phyloP scores from a whole-genome alignment of 305 asterid genomes.

The Euphrasia arctica region DNA sequence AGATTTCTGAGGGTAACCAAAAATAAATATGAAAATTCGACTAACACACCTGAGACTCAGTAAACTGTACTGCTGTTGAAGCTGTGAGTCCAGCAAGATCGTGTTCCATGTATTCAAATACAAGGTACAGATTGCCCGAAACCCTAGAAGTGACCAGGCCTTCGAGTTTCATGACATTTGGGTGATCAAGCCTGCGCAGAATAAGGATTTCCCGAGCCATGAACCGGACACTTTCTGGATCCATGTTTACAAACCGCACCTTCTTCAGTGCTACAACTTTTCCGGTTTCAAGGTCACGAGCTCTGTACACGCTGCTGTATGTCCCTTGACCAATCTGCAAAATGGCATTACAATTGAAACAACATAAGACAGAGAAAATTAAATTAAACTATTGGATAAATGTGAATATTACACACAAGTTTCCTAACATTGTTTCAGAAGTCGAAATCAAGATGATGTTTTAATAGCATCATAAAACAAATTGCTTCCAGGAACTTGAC shows the following conservation, averaged over 20 bases:
- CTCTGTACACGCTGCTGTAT: constrained; percentile 88
- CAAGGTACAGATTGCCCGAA: constrained; percentile 81
- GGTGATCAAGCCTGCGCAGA: constrained; percentile 85
- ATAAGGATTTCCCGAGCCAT: constrained; percentile 91
- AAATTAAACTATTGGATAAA: constrained; percentile 1
- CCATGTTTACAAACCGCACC: constrained; percentile 85
- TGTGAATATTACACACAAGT: constrained; percentile 8
- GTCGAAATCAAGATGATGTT: constrained; percentile 5
- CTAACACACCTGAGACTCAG: constrained; percentile 72
- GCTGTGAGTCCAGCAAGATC: constrained; percentile 84
- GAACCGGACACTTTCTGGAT: constrained; percentile 87
- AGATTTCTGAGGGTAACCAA: neutral
- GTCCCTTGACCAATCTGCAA: constrained; percentile 94
- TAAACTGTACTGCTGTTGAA: constrained; percentile 57
- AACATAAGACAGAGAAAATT: constrained; percentile 20
- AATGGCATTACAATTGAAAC: constrained; percentile 23
- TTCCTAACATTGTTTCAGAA: constrained; percentile 6
- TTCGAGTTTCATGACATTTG: constrained; percentile 85
- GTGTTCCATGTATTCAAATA: constrained; percentile 91
- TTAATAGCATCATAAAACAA: constrained; percentile 1
- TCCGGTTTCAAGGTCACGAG: constrained; percentile 80
- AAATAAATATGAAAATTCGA: constrained; percentile 4
- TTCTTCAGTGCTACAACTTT: constrained; percentile 78
- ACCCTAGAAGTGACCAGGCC: constrained; percentile 84
- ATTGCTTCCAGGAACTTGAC: constrained; percentile 12